Conservation (phyloP, 768 basidiomycete genomes). For the Lentinula boryana region DNA sequence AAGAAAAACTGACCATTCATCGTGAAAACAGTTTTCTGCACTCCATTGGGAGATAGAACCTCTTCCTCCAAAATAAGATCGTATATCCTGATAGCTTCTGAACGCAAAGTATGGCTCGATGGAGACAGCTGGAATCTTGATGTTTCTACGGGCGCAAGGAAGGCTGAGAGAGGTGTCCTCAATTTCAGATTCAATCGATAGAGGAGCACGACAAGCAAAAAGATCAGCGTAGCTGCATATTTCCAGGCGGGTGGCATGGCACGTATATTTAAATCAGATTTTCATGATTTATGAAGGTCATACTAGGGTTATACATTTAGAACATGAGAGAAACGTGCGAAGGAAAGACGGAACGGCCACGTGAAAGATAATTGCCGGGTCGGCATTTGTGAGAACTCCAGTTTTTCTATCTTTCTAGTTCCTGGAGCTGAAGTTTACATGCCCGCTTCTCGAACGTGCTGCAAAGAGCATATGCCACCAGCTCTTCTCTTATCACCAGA, state of each 20-base stretch:
- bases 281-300: too few relatives aligned
- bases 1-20: conserved; percentile 1
- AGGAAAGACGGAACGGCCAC: too few relatives aligned
- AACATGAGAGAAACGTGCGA: too few relatives aligned
- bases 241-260: not conserved
- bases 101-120: not conserved
- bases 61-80: not conserved
- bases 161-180: not conserved
- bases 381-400: too few relatives aligned
- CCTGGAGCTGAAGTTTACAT: too few relatives aligned
- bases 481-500: not conserved
- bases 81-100: not conserved
- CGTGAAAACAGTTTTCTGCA: conserved; percentile 1
- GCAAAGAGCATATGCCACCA: not conserved
- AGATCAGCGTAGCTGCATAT: not conserved
- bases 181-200: not conserved
- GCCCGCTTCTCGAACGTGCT: not conserved
- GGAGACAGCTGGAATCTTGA: conserved; percentile 4
- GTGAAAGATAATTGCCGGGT: too few relatives aligned
- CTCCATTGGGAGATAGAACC: conserved; percentile 1
- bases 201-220: not conserved
- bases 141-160: not conserved
- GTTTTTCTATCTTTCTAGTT: too few relatives aligned
- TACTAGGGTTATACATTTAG: too few relatives aligned
- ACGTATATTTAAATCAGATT: not conserved